Conservation (phyloP, 495 filamentous ascomycete species). For the Copromyces sp. region DNA sequence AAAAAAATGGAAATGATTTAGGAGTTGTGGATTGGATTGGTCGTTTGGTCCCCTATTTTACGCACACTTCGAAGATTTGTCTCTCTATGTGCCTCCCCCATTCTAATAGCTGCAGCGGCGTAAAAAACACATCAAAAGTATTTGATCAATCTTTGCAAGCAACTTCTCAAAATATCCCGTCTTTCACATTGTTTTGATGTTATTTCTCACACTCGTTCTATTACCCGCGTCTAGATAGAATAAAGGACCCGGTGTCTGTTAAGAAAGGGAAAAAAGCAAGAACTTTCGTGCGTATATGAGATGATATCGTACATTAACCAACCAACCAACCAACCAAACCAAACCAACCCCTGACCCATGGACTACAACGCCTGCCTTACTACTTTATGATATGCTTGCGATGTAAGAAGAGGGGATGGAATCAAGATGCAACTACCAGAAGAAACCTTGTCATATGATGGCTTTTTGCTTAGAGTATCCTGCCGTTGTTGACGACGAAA, state of each 20-base stretch:
- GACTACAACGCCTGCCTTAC: not conserved
- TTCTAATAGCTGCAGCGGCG: not conserved
- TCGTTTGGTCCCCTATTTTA: constrained; percentile 3
- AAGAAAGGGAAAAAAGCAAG: not conserved
- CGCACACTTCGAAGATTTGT: not conserved
- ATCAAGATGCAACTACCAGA: not conserved
- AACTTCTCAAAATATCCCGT: not conserved
- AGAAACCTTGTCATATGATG: not conserved
- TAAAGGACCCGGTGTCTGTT: not conserved
- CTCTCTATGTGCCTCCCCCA: not conserved
- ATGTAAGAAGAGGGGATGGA: not conserved
- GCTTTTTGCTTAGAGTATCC: constrained; percentile 27
- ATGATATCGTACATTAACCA: not conserved
- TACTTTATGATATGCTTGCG: not conserved
- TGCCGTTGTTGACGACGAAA: constrained; percentile 86
- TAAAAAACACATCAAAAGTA: not conserved
- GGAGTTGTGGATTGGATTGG: constrained; percentile 1
- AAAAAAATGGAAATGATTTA: not conserved
- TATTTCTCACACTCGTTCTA: not conserved
- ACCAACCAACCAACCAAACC: not conserved
- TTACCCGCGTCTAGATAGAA: not conserved
- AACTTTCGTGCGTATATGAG: not conserved
- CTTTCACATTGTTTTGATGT: not conserved
- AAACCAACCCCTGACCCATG: not conserved
- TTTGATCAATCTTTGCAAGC: not conserved